Conservation (phyloP, 2,329 filamentous ascomycete genomes). For the Coniella vitis region DNA sequence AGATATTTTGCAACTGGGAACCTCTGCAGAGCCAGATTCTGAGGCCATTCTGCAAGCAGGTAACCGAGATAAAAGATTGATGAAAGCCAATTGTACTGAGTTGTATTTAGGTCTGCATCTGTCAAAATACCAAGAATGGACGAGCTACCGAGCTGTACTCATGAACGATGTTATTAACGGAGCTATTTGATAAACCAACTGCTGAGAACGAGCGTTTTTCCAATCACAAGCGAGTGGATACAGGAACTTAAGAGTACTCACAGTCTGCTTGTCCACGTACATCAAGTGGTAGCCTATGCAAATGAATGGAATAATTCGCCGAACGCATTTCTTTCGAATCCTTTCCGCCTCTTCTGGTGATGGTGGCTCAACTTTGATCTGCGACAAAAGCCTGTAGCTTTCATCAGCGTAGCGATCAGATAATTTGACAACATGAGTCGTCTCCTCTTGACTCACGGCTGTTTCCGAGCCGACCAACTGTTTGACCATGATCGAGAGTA, state of each 20-base stretch:
- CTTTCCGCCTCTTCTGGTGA: slow-evolving; percentile 20
- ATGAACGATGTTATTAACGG: too few species aligned
- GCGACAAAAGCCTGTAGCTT: slow-evolving; percentile 34
- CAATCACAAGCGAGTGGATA: not conserved
- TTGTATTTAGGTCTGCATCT: slow-evolving; percentile 23
- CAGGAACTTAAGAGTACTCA: not conserved
- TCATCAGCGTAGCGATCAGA: slow-evolving; percentile 33
- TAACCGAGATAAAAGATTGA: slow-evolving; percentile 16
- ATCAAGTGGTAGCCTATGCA: slow-evolving; percentile 33
- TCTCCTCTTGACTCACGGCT: not conserved
- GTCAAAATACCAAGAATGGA: slow-evolving; percentile 14
- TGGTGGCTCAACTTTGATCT: slow-evolving; percentile 30
- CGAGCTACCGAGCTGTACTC: slow-evolving; percentile 14
- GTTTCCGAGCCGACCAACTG: too few species aligned
- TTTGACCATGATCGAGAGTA: too few species aligned
- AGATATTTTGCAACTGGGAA: slow-evolving; percentile 8
- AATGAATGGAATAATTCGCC: slow-evolving; percentile 31
- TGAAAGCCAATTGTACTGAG: slow-evolving; percentile 27
- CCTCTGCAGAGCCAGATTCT: slow-evolving; percentile 14
- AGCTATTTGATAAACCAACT: not conserved
- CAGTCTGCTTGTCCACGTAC: slow-evolving; percentile 26
- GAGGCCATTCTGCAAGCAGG: slow-evolving; percentile 12
- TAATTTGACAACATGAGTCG: slow-evolving; percentile 20
- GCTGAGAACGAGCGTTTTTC: not conserved
- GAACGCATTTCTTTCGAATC: slow-evolving; percentile 29